Evolutionary conservation across 2,329 filamentous ascomycete genomes (phyloP), one percentile per base, ranked within the genome.

Genomic region (Colletotrichum incanum): DNA sequence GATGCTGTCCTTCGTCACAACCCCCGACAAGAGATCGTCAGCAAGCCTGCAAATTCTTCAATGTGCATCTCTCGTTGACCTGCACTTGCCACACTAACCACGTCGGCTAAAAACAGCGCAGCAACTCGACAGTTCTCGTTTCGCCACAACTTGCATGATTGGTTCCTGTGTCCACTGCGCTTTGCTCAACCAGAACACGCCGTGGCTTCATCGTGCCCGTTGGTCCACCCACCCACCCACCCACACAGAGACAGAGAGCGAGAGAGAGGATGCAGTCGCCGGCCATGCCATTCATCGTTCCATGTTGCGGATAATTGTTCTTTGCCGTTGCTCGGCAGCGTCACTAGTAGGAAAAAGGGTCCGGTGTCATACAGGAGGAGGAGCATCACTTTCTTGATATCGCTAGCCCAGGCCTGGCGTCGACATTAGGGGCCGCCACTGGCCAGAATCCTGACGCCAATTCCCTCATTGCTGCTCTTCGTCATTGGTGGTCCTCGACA

Each of bases 121-220:
- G 43, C 56, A 12, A 37, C 12, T 55, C 56, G 28, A 52, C 23
- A 55, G 12, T 9, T 9, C 47, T 65, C 39, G 5, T 14, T 41
- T 72, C 47, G 70, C 70, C 70, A 72, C 70, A 59, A 20, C 5
- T 54, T 14, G 16, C 20, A 41, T 43, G n/a, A 72, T 69, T 72
- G 65, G 69, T 26, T 18, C 26, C 16, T 23, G n/a, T 43, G 23
- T 16, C 64, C 41, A 45, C n/a, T 45, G 56, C 64, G 26, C 49
- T 41, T 56, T 59, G 47, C 56, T 64, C 39, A 45, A 54, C 23
- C 50, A 63, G 54, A 69, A 39, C 58, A 34, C 37, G 52, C 52
- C 31, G 59, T 65, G 45, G 52, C 59, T 60, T 54, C 52, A n/a
- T 28, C 64, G 23, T 60, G 54, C 45, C 31, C 58, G 47, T 28